A percentile compares a stretch with the other conserved stretches of the same genome.
Evolutionary conservation across 2,329 filamentous ascomycete genomes (phyloP).

Genomic region (Sclerotinia minor): DNA sequence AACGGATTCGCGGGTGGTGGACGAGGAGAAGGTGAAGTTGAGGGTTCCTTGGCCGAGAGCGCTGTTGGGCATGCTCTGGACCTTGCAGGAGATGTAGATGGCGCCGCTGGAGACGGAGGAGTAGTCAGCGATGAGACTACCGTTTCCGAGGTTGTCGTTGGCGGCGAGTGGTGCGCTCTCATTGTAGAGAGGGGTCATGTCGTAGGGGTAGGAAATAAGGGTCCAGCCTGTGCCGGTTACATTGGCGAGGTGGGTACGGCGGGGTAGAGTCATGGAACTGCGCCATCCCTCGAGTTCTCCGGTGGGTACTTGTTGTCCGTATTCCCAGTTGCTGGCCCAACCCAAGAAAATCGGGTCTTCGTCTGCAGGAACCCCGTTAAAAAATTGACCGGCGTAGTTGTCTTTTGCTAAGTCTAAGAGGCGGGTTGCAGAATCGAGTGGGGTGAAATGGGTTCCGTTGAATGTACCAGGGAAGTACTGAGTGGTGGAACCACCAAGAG

Average conservation of each 20-base stretch:
- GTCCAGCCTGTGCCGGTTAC: slow-evolving; percentile 53
- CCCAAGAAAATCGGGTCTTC: slow-evolving; percentile 45
- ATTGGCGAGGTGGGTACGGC: slow-evolving; percentile 55
- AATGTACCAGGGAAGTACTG: slow-evolving; percentile 60
- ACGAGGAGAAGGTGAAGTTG: slow-evolving; percentile 55
- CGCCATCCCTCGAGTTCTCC: slow-evolving; percentile 54
- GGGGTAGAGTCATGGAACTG: slow-evolving; percentile 53
- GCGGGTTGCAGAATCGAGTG: slow-evolving; percentile 47
- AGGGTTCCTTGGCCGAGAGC: slow-evolving; percentile 41
- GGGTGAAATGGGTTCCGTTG: slow-evolving; percentile 62
- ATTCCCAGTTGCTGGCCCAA: slow-evolving; percentile 63
- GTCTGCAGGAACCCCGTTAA: slow-evolving; percentile 47
- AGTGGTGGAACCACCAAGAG: slow-evolving; percentile 55
- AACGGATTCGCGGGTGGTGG: slow-evolving; percentile 50
- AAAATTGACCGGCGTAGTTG: slow-evolving; percentile 59
- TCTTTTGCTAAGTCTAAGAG: slow-evolving; percentile 53
- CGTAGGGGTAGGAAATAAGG: slow-evolving; percentile 52
- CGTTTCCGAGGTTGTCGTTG: slow-evolving; percentile 50
- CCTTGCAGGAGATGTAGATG: slow-evolving; percentile 55
- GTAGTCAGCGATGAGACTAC: slow-evolving; percentile 52
- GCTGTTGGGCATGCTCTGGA: slow-evolving; percentile 46
- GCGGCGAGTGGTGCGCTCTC: slow-evolving; percentile 45
- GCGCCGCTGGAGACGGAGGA: slow-evolving; percentile 51
- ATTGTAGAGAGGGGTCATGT: slow-evolving; percentile 51
- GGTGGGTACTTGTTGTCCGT: slow-evolving; percentile 55